A percentile compares a stretch with the other conserved stretches of the same genome.
Evolutionary conservation across 2,329 filamentous ascomycete species (phyloP).

Genomic region (Dactylellina drechsleri): DNA sequence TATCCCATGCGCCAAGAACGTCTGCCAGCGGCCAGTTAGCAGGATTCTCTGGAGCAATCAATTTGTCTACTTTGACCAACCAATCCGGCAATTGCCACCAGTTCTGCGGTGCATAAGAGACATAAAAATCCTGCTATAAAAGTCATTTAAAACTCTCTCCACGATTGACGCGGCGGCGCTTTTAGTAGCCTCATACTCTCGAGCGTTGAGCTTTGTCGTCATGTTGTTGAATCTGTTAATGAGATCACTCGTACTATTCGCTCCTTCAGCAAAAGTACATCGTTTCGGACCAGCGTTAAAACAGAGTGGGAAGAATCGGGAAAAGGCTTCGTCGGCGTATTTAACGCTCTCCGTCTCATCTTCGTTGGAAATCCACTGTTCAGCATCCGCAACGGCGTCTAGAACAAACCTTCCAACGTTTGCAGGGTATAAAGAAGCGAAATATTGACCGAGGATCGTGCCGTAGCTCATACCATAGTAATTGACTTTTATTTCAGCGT

Average conservation of each 20-base stretch:
- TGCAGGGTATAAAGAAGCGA: constrained; percentile 41
- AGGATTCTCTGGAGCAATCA: neutral
- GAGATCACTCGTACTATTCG: constrained; percentile 10
- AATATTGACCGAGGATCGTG: constrained; percentile 47
- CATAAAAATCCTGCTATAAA: constrained; percentile 13
- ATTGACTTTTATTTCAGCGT: constrained; percentile 19
- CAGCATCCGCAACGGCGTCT: constrained; percentile 38
- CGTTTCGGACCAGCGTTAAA: constrained; percentile 18
- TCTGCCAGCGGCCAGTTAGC: constrained; percentile 16
- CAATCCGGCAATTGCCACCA: constrained; percentile 29
- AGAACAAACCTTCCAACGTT: constrained; percentile 44
- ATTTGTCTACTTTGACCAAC: constrained; percentile 9
- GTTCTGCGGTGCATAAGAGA: constrained; percentile 10
- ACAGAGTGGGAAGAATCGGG: constrained; percentile 32
- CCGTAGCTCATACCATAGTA: constrained; percentile 46
- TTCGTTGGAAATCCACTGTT: constrained; percentile 15
- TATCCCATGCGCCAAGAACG: neutral
- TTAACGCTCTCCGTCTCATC: neutral
- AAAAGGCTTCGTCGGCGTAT: constrained; percentile 40
- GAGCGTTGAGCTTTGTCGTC: constrained; percentile 33
- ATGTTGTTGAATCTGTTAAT: constrained; percentile 29
- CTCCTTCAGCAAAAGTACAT: constrained; percentile 29
- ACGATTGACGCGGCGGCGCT: neutral
- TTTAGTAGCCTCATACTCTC: constrained; percentile 19
- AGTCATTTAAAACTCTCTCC: neutral